phyloP scores from a whole-genome alignment of 257 asterid genomes.

The Penstemon barbatus region DNA sequence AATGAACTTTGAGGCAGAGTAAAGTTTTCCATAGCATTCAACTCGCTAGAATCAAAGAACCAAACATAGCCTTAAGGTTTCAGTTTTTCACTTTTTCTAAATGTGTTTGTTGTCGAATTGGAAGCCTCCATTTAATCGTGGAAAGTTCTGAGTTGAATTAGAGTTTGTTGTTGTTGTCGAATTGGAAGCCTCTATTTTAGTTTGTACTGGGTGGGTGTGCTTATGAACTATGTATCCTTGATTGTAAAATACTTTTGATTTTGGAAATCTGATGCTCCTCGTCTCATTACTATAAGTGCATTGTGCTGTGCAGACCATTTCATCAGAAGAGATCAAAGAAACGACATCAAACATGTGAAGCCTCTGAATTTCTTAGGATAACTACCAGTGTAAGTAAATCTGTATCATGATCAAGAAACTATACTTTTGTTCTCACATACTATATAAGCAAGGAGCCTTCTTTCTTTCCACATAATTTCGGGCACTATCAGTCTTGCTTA shows the following conservation, averaged over 20 bases:
- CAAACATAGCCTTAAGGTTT: not conserved
- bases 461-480: no score
- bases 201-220: not conserved
- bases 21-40: no score
- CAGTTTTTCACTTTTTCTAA: not conserved
- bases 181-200: no score
- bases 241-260: not conserved
- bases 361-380: slow-evolving; percentile 22
- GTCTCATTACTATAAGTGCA: slow-evolving; percentile 18
- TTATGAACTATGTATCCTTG: not conserved
- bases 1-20: no score
- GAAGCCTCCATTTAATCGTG: not conserved
- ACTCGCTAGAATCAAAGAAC: no score
- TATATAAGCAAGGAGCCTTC: slow-evolving; percentile 3
- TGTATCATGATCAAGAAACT: slow-evolving; percentile 23
- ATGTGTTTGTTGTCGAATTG: not conserved
- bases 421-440: slow-evolving; percentile 15
- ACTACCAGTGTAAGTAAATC: slow-evolving; percentile 34
- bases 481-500: not conserved
- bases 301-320: slow-evolving; percentile 53
- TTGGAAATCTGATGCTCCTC: not conserved
- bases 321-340: slow-evolving; percentile 78
- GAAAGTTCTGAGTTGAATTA: not conserved
- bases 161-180: not conserved
- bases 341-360: slow-evolving; percentile 76